Percentiles rank a stretch among this genome's conserved stretches.
Evolutionary conservation across 352 stramenopile species (phyloP).

Genomic region (Blastocystis sp.): DNA sequence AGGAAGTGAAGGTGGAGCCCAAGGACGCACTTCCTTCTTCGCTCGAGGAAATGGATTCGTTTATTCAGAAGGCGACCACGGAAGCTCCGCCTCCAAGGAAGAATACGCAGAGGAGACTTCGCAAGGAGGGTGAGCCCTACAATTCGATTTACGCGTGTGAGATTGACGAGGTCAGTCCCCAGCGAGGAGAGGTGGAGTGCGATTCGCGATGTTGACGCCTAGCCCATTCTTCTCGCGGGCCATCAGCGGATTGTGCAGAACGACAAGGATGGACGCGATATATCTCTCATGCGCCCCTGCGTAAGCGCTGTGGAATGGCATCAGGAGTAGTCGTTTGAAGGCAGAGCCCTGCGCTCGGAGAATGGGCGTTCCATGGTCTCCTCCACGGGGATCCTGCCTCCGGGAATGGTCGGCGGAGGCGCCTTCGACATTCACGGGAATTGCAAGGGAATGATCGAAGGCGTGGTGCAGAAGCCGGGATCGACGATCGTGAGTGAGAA

Average conservation of each 20-base stretch:
- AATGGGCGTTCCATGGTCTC: slow-evolving; percentile 42
- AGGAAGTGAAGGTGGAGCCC: not conserved
- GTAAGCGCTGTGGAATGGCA: not conserved
- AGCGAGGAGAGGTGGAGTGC: slow-evolving; percentile 26
- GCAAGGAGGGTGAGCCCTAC: slow-evolving; percentile 35
- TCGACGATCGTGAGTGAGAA: not conserved
- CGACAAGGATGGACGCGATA: slow-evolving; percentile 21
- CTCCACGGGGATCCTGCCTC: not conserved
- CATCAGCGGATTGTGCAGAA: slow-evolving; percentile 16
- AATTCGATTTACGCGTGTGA: slow-evolving; percentile 30
- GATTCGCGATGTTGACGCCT: not conserved
- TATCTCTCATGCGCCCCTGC: slow-evolving; percentile 39
- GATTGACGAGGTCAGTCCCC: slow-evolving; percentile 1
- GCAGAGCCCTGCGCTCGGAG: not conserved
- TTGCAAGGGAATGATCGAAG: slow-evolving; percentile 65
- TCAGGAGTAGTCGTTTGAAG: slow-evolving; percentile 23
- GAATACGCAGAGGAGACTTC: not conserved
- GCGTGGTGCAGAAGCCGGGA: slow-evolving; percentile 40
- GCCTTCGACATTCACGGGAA: slow-evolving; percentile 31
- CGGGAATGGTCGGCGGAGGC: slow-evolving; percentile 34
- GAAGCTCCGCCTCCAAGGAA: not conserved
- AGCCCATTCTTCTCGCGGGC: slow-evolving; percentile 36
- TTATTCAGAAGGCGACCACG: slow-evolving; percentile 6
- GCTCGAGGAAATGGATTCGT: slow-evolving; percentile 24
- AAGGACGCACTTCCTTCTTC: not conserved